phyloP scores from a whole-genome alignment of 108 stramenopile genomes.

The Cylindrotheca fusiformis region DNA sequence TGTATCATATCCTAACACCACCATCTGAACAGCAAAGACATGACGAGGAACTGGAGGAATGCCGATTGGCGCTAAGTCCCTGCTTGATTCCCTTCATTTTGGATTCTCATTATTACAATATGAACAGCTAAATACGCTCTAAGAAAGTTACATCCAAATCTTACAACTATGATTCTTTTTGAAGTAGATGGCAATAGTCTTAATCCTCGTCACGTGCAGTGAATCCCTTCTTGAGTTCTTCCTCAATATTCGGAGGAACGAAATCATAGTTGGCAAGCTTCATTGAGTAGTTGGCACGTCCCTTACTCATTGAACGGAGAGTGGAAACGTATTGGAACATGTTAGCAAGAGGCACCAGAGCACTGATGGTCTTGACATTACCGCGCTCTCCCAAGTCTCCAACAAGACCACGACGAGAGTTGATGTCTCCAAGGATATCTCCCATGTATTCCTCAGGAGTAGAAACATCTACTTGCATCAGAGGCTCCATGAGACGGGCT shows the following conservation, averaged over 20 bases:
- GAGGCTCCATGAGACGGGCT: conserved; percentile 96
- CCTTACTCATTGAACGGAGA: conserved; percentile 93
- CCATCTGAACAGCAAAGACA: not conserved
- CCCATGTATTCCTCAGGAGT: conserved; percentile 99
- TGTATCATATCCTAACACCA: conserved; percentile 10
- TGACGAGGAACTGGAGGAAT: not conserved
- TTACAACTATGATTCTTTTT: no score
- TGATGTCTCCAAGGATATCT: conserved; percentile 97
- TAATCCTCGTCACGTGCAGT: conserved; percentile 67
- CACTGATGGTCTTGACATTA: conserved; percentile 91
- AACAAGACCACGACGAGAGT: conserved; percentile 94
- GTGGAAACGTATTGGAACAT: conserved; percentile 99
- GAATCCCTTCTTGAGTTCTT: conserved; percentile 89
- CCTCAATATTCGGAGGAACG: conserved; percentile 91
- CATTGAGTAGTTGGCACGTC: conserved; percentile 98
- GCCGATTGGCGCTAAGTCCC: no score
- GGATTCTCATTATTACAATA: not conserved
- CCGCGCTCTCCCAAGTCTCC: conserved; percentile 94
- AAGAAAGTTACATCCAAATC: not conserved
- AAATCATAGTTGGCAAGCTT: conserved; percentile 96
- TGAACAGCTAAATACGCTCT: not conserved
- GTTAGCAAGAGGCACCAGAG: conserved; percentile 93
- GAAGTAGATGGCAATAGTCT: not conserved
- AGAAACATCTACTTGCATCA: conserved; percentile 97
- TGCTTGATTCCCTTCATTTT: not conserved